phyloP scores from a whole-genome alignment of 179 eudicot genomes.

The Actinidia arguta region DNA sequence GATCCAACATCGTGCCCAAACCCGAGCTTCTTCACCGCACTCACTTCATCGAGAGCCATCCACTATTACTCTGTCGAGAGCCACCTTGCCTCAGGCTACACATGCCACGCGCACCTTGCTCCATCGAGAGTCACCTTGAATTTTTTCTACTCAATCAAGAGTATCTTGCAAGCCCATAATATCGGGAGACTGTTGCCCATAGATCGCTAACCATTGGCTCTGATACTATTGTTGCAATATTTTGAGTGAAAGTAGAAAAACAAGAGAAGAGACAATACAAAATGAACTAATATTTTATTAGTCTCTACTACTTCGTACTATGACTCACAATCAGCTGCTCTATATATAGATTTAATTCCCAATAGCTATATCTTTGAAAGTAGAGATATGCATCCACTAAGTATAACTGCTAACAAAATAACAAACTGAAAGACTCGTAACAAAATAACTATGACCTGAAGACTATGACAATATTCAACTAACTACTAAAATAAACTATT shows the following conservation, averaged over 20 bases:
- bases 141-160: too few species aligned
- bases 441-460: background rate
- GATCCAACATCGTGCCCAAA: too few species aligned
- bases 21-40: too few species aligned
- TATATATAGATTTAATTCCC: background rate
- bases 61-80: too few species aligned
- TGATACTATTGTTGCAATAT: background rate
- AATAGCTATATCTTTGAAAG: background rate
- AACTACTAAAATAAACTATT: background rate
- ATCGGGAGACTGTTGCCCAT: too few species aligned
- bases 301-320: background rate
- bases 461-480: background rate
- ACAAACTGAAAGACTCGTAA: background rate
- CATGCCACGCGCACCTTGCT: too few species aligned
- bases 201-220: too few species aligned
- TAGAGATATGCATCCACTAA: background rate
- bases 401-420: background rate
- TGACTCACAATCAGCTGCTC: background rate
- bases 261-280: background rate
- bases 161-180: too few species aligned
- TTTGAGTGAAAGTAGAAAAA: background rate
- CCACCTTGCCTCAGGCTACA: too few species aligned
- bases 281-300: background rate
- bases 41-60: too few species aligned
- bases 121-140: too few species aligned